These are phyloP conservation scores for Malus hybrid DNA, from an alignment of 331 rosid genomes.

Conservation along the genomic window DNA sequence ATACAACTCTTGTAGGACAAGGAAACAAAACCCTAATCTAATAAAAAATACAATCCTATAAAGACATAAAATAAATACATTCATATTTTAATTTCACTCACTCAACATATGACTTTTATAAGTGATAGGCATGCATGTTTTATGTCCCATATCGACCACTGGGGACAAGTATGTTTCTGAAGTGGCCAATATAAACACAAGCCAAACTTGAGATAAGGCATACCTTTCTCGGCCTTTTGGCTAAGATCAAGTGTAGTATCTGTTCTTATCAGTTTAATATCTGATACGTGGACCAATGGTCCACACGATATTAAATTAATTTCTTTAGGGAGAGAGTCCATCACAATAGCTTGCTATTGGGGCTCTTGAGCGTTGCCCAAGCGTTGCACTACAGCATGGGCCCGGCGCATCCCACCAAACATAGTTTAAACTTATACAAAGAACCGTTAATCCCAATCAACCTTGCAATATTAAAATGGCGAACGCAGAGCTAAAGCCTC, in stretches of 20 bases:
- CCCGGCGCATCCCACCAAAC: background rate
- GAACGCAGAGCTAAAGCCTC: constrained; percentile 12
- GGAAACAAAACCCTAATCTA: too few relatives aligned
- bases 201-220: background rate
- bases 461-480: constrained; percentile 9
- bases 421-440: background rate
- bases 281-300: background rate
- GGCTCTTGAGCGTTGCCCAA: too few relatives aligned
- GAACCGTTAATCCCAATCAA: background rate
- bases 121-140: constrained; percentile 14
- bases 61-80: too few relatives aligned
- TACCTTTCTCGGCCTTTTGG: background rate
- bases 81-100: too few relatives aligned
- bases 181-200: background rate
- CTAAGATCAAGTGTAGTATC: background rate
- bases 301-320: background rate
- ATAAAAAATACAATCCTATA: too few relatives aligned
- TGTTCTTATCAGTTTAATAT: background rate
- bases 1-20: too few relatives aligned
- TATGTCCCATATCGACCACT: constrained; percentile 13
- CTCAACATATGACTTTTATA: constrained; percentile 17
- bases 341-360: too few relatives aligned
- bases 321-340: too few relatives aligned
- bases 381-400: too few relatives aligned
- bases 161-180: background rate